phyloP scores from a whole-genome alignment of 768 basidiomycete genomes.

The Tephrocybe rancida region DNA sequence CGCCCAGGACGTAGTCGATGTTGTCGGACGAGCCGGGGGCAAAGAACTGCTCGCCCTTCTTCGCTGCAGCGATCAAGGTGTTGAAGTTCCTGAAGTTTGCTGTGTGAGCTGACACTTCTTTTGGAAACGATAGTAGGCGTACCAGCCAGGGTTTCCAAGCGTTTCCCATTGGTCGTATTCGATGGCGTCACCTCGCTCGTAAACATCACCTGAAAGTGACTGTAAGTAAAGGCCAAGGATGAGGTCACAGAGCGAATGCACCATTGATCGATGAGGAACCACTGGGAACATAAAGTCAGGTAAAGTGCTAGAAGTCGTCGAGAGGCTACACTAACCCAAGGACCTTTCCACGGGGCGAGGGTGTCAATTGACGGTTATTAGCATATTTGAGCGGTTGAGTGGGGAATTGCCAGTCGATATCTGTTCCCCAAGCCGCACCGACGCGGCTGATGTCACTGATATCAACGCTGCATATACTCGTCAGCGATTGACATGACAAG shows the following conservation, averaged over 20 bases:
- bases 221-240: too few relatives aligned
- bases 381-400: constrained; percentile 2
- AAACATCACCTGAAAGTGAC: too few relatives aligned
- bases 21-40: not conserved
- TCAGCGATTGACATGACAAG: too few relatives aligned
- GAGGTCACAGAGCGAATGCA: too few relatives aligned
- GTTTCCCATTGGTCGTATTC: constrained; percentile 1
- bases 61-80: not conserved
- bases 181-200: not conserved
- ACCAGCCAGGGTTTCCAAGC: constrained; percentile 1
- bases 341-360: not conserved
- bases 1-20: not conserved
- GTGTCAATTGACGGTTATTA: not conserved
- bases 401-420: not conserved
- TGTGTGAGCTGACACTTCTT: not conserved
- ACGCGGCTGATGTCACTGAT: too few relatives aligned
- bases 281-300: not conserved
- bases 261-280: not conserved
- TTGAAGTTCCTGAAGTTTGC: not conserved
- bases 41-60: not conserved
- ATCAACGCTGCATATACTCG: too few relatives aligned
- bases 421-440: too few relatives aligned
- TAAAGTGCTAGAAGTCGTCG: not conserved
- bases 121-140: too few relatives aligned
- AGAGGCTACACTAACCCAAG: not conserved